These are phyloP conservation scores for Lactuca sativa DNA, from an alignment of 129 eudicot species.

Conservation along the genomic window DNA sequence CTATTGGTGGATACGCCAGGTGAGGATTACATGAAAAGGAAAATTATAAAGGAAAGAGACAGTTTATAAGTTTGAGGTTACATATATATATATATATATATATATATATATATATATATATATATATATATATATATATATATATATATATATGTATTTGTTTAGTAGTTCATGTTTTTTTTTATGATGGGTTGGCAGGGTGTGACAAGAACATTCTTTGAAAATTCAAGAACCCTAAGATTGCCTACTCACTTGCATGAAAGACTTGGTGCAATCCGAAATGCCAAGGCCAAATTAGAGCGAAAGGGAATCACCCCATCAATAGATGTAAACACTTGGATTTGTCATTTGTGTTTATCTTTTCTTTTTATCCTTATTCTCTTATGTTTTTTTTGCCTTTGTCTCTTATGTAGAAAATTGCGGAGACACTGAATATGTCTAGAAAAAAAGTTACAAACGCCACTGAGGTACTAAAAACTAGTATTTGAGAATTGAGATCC, in stretches of 20 bases:
- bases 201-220: conserved; percentile 82
- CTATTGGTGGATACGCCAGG: conserved; percentile 99
- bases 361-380: neutral
- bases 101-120: no score
- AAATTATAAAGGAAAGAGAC: no score
- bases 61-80: no score
- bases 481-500: neutral
- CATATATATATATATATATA: no score
- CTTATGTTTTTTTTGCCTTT: conserved; percentile 13
- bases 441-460: conserved; percentile 92
- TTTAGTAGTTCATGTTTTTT: conserved; percentile 8
- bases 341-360: neutral
- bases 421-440: conserved; percentile 79
- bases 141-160: no score
- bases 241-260: conserved; percentile 91
- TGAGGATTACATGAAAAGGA: conserved; percentile 25
- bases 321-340: conserved; percentile 40
- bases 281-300: conserved; percentile 72
- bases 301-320: conserved; percentile 91
- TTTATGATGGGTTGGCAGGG: conserved; percentile 54
- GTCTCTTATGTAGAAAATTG: conserved; percentile 59
- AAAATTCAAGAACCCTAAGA: conserved; percentile 74
- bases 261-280: conserved; percentile 78
- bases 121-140: no score
- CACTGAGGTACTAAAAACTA: conserved; percentile 63